These are phyloP conservation scores for Pleurotus eryngii DNA, from an alignment of 768 basidiomycete species.

Conservation along the genomic window DNA sequence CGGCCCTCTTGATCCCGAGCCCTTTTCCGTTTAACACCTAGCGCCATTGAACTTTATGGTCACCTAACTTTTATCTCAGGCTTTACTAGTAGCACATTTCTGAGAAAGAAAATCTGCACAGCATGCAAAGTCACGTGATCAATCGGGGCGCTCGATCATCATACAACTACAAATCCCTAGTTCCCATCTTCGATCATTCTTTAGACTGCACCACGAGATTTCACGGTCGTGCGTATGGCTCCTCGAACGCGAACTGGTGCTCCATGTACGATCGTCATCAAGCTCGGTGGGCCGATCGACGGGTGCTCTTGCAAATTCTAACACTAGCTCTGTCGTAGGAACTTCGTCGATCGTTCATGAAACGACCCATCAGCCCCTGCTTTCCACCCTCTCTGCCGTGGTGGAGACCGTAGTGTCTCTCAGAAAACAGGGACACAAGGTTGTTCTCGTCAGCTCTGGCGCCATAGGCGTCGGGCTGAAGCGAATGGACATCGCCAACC, in stretches of 20 bases:
- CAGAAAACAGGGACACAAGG: constrained; percentile 80
- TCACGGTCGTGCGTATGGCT: not conserved
- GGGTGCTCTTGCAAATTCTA: constrained; percentile 6
- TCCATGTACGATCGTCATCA: constrained; percentile 78
- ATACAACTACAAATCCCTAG: too few relatives aligned
- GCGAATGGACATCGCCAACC: constrained; percentile 79
- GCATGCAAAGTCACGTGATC: not conserved
- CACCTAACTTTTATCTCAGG: too few relatives aligned
- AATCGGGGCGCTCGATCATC: too few relatives aligned
- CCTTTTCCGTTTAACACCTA: not conserved
- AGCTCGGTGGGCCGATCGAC: constrained; percentile 55
- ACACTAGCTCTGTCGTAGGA: constrained; percentile 43
- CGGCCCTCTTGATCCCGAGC: not conserved
- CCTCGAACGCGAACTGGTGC: constrained; percentile 21
- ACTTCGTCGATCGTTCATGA: constrained; percentile 97
- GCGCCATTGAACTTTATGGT: not conserved
- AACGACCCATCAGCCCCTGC: constrained; percentile 84
- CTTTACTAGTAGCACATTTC: too few relatives aligned
- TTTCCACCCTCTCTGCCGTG: constrained; percentile 87
- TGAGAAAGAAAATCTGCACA: not conserved
- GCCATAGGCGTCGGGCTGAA: constrained; percentile 96
- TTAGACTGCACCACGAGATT: too few relatives aligned
- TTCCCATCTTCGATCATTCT: too few relatives aligned
- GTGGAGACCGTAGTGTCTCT: constrained; percentile 88
- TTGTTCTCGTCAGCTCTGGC: constrained; percentile 93